Evolutionary conservation across 495 filamentous ascomycete genomes (phyloP).

Genomic region (Penicillium manginii): DNA sequence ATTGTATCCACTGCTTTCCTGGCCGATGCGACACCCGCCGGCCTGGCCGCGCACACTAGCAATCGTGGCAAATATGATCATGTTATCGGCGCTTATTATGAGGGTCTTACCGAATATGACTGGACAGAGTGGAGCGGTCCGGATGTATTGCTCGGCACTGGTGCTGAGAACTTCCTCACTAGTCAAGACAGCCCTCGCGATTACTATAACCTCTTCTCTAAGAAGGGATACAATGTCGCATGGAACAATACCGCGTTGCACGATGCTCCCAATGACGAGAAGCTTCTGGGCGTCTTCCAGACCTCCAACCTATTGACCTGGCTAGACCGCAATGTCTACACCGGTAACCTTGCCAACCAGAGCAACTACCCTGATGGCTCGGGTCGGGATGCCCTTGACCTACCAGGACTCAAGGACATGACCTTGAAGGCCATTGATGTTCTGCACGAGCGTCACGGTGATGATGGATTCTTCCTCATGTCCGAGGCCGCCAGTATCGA

Average conservation of each 20-base stretch:
- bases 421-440: conserved; percentile 77
- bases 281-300: conserved; percentile 71
- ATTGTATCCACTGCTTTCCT: conserved; percentile 71
- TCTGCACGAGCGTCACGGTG: conserved; percentile 60
- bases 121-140: conserved; percentile 70
- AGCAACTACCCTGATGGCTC: conserved; percentile 66
- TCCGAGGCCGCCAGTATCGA: conserved; percentile 75
- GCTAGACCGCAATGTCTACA: conserved; percentile 75
- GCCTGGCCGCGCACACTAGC: conserved; percentile 66
- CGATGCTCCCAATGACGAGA: conserved; percentile 51
- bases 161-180: conserved; percentile 69
- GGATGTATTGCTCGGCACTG: conserved; percentile 74
- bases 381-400: conserved; percentile 60
- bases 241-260: conserved; percentile 67
- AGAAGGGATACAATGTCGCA: conserved; percentile 66
- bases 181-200: conserved; percentile 51
- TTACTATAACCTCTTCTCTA: conserved; percentile 68
- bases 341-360: conserved; percentile 58
- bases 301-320: conserved; percentile 67
- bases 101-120: conserved; percentile 62
- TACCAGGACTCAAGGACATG: conserved; percentile 80
- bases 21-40: conserved; percentile 74
- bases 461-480: conserved; percentile 78
- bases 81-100: conserved; percentile 63
- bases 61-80: conserved; percentile 62